Base-by-base conservation (phyloP, 148 eudicot genomes). In the Heliosperma pusillum region DNA sequence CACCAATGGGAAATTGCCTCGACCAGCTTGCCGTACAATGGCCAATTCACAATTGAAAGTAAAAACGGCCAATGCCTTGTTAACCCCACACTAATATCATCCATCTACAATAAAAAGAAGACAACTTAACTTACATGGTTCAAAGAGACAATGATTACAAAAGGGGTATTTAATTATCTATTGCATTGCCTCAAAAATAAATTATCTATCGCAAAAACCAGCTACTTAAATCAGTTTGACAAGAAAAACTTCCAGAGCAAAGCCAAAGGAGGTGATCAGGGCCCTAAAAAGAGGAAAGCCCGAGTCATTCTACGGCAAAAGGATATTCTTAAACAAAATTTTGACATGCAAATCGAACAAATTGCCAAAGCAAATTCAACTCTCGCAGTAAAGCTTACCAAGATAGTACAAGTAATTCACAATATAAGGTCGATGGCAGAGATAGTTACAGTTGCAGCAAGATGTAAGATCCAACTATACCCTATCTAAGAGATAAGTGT, bases 21-120 rank as follows among this genome's bases (percentile, higher is more conserved):
- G 66, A 74, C 75, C 42, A 66, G 84, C 74, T 59, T 59, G 70
- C 74, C 64, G 78, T 61, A 78, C 80, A 72, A 73, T 69, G 77
- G 74, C 83, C 86, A 75, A 65, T 26, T 77, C 77, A 79, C 64
- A 83, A 75, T 83, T 83, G 81, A 80, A 76, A 78, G 80, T 75
- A 84, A 83, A 73, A 36, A 81, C 60, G 77, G 75, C 73, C 79
- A 80, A 83, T 66, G 83, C 85, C 80, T 74, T 74, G 80, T 83
- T 58, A 76, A 60, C 75, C 66, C 87, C 82, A 85, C 82, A 82
- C 79, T 82, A 87, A 77, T 72, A 80, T 89, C 93, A 89, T 87
- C 93, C 93, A 89, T 89, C 93, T 89, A 89, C 90, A 89, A 82
- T 66, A 75, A 80, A 80, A 82, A 80, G 50, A 76, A 66, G 47